Conservation (phyloP, 2,329 filamentous ascomycete genomes). For the Fusarium staphyleae region DNA sequence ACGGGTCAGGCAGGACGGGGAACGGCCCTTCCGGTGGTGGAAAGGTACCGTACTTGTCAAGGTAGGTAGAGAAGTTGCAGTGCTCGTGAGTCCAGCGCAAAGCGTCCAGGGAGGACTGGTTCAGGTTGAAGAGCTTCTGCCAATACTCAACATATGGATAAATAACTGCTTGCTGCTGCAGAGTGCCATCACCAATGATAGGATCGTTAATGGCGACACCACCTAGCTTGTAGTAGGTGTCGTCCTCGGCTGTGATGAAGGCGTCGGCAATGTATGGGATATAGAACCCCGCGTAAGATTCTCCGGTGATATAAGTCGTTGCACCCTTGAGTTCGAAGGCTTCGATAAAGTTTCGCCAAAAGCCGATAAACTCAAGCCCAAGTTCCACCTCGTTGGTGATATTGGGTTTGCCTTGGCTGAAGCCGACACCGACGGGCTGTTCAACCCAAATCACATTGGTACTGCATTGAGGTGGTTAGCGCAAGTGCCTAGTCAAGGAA, state of each 20-base stretch:
- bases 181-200: constrained; percentile 59
- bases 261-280: constrained; percentile 76
- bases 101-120: constrained; percentile 61
- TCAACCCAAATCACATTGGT: constrained; percentile 82
- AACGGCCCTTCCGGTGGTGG: constrained; percentile 68
- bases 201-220: constrained; percentile 79
- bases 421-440: constrained; percentile 73
- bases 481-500: accelerated
- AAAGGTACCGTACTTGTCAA: constrained; percentile 69
- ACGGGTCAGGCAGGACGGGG: constrained; percentile 49
- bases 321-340: constrained; percentile 72
- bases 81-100: constrained; percentile 59
- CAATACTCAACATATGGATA: constrained; percentile 68
- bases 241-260: constrained; percentile 73
- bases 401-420: constrained; percentile 68
- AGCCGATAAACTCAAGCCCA: constrained; percentile 75
- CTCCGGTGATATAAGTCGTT: constrained; percentile 77
- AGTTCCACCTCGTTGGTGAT: constrained; percentile 72
- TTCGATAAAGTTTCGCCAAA: constrained; percentile 79
- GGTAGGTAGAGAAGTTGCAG: constrained; percentile 69
- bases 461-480: not conserved
- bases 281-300: constrained; percentile 72
- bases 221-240: constrained; percentile 70
- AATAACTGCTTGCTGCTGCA: constrained; percentile 56
- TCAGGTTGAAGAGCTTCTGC: constrained; percentile 67